Percentiles rank a stretch among this genome's conserved stretches.
These are phyloP conservation scores for Solanum peruvianum DNA, from an alignment of 257 asterid genomes.

Conservation along the genomic window DNA sequence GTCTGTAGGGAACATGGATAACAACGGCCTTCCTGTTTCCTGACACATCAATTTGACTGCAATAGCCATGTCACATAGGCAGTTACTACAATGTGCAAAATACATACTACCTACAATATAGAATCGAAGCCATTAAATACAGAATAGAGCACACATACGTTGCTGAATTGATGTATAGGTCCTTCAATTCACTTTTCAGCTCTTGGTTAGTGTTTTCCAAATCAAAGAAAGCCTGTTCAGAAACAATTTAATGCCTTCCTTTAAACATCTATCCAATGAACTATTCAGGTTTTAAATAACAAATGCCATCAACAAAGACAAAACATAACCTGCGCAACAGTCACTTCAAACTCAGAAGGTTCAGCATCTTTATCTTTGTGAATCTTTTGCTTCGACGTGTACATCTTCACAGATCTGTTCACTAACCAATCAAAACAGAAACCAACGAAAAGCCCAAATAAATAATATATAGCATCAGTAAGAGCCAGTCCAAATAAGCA, in stretches of 20 bases:
- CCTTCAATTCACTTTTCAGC: constrained; percentile 23
- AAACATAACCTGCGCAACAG: constrained; percentile 8
- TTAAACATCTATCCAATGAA: background rate
- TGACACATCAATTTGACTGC: constrained; percentile 18
- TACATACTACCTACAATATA: background rate
- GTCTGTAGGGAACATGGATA: constrained; percentile 18
- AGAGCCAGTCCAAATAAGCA: background rate
- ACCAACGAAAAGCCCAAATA: background rate
- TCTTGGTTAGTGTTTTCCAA: constrained; percentile 22
- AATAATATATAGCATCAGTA: background rate
- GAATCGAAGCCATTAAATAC: background rate
- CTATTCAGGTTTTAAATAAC: background rate
- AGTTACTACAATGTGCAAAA: background rate
- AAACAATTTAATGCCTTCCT: background rate
- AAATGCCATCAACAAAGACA: background rate
- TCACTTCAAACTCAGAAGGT: constrained; percentile 12
- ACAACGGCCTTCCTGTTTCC: constrained; percentile 18
- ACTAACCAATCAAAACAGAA: background rate
- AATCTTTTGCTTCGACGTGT: constrained; percentile 2
- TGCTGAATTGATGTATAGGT: constrained; percentile 20
- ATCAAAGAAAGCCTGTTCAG: constrained; percentile 10
- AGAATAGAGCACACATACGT: background rate
- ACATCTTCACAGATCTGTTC: constrained; percentile 7
- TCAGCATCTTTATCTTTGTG: constrained; percentile 14
- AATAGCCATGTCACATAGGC: background rate